Conservation (phyloP, 2,329 filamentous ascomycete species). For the Elsinoe ampelina region DNA sequence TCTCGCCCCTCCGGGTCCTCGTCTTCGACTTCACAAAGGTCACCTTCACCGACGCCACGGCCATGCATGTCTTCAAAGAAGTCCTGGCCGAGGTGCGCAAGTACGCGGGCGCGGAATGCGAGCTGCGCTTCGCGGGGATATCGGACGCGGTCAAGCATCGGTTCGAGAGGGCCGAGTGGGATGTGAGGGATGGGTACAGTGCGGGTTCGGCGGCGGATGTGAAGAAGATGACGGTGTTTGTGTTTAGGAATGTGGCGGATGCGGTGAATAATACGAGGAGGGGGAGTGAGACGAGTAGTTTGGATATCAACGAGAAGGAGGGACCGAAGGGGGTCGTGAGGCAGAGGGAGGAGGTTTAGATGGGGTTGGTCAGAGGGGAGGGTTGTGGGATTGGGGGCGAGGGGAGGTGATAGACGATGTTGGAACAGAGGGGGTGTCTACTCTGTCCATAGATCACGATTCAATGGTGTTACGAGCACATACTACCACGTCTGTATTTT, state of each 20-base stretch:
- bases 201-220: neutral
- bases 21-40: conserved; percentile 46
- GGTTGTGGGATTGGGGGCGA: neutral
- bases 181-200: conserved; percentile 3
- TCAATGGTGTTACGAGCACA: neutral
- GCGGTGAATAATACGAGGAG: neutral
- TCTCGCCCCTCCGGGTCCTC: conserved; percentile 38
- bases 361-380: neutral
- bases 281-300: neutral
- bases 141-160: conserved; percentile 30
- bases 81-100: conserved; percentile 41
- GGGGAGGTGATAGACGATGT: neutral
- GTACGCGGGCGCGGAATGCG: conserved; percentile 40
- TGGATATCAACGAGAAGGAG: conserved; percentile 3
- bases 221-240: conserved; percentile 9
- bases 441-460: neutral
- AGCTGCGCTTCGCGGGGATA: conserved; percentile 43
- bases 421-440: neutral
- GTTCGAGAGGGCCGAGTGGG: conserved; percentile 18
- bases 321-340: neutral
- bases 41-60: conserved; percentile 47
- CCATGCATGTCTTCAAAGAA: conserved; percentile 40
- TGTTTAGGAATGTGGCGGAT: conserved; percentile 9
- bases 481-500: neutral
- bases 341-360: conserved; percentile 1